These are phyloP conservation scores for Agrocybe pediades DNA, from an alignment of 768 basidiomycete genomes.

Conservation along the genomic window DNA sequence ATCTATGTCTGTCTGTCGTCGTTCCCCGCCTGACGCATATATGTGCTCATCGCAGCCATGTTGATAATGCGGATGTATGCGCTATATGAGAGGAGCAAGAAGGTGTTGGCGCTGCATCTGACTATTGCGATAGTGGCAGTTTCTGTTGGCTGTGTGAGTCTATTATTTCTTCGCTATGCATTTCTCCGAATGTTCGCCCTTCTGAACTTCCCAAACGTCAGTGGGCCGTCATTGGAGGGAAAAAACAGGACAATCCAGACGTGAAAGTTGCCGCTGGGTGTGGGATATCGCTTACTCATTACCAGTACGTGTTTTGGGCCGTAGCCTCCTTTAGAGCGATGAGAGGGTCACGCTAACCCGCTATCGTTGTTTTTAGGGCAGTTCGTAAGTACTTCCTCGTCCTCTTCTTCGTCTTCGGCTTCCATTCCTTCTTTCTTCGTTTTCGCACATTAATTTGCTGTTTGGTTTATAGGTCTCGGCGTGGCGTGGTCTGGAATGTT, in stretches of 20 bases:
- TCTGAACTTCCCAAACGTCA: slow-evolving; percentile 11
- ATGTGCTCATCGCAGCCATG: slow-evolving; percentile 18
- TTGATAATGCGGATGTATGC: slow-evolving; percentile 47
- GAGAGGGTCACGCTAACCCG: neutral
- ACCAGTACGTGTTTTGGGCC: slow-evolving; percentile 20
- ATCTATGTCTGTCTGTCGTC: neutral
- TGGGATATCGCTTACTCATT: slow-evolving; percentile 17
- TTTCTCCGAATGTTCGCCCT: neutral
- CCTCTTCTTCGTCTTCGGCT: no score
- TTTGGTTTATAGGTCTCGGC: slow-evolving; percentile 26
- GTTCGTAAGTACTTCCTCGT: slow-evolving; percentile 18
- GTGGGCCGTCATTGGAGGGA: slow-evolving; percentile 29
- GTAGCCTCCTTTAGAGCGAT: no score
- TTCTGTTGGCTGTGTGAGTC: slow-evolving; percentile 33
- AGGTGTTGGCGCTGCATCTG: slow-evolving; percentile 30
- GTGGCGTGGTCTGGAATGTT: slow-evolving; percentile 41
- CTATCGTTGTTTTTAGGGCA: slow-evolving; percentile 14
- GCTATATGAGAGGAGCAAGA: slow-evolving; percentile 36
- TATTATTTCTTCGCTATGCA: neutral
- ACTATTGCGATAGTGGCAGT: slow-evolving; percentile 23
- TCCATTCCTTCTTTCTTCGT: neutral
- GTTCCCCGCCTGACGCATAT: neutral
- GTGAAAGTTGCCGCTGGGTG: slow-evolving; percentile 25
- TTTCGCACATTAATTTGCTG: neutral
- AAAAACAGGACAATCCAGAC: slow-evolving; percentile 11